Evolutionary conservation across 2,329 filamentous ascomycete genomes (phyloP).

Genomic region (Coniochaeta sp.): DNA sequence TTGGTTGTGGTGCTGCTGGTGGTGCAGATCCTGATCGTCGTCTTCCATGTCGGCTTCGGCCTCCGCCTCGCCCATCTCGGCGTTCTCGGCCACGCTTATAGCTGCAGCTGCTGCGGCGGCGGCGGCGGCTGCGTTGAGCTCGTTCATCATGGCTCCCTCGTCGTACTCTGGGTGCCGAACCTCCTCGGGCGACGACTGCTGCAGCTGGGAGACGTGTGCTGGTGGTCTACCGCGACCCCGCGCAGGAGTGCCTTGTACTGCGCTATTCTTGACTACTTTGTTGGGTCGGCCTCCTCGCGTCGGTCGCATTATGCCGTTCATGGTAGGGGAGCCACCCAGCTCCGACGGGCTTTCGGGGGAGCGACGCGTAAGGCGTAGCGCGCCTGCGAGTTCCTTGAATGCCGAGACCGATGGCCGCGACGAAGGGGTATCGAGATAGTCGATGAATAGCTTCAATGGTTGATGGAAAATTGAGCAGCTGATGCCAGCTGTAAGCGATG

Average conservation of each 20-base stretch:
- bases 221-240: background rate
- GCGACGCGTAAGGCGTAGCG: constrained; percentile 15
- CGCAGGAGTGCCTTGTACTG: constrained; percentile 8
- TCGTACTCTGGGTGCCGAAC: constrained; percentile 4
- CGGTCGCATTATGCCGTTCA: constrained; percentile 29
- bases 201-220: background rate
- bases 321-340: constrained; percentile 11
- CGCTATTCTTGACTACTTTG: constrained; percentile 36
- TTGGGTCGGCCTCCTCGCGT: constrained; percentile 29
- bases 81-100: background rate
- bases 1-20: constrained; percentile 22
- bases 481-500: constrained; percentile 8
- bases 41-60: constrained; percentile 6
- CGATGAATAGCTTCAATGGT: too few species aligned
- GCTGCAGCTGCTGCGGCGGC: background rate
- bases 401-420: background rate
- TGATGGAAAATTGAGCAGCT: constrained; percentile 7
- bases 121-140: constrained; percentile 1
- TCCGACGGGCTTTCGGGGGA: constrained; percentile 15
- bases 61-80: constrained; percentile 4
- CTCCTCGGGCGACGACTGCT: background rate
- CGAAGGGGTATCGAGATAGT: background rate
- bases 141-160: constrained; percentile 5
- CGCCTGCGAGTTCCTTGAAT: background rate
- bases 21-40: constrained; percentile 19